Evolutionary conservation across 2,329 filamentous ascomycete genomes (phyloP), one percentile per base, ranked within the genome.

Genomic region (Pleoardoris graminearum): DNA sequence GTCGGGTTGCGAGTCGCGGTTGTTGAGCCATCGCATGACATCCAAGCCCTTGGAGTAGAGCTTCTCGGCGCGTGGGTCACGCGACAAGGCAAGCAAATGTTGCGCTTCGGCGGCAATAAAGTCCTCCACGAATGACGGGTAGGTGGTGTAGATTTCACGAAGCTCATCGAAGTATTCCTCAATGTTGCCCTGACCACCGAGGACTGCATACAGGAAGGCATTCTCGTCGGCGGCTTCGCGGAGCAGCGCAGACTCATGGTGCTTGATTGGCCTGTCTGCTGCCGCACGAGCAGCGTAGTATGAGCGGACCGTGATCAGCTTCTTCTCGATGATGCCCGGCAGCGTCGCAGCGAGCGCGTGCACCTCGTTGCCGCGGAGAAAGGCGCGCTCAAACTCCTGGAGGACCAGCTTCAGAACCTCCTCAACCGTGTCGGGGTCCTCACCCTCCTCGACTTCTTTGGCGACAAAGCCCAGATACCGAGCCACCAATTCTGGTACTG

Each of bases 91-190:
- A 71, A 93, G 91, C n/a, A 99, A 83, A 49, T 96, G 85, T 68
- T 95, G 88, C 12, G 94, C 92, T 7, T 91, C 87, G 21, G 86
- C 83, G 23, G 83, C 82, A 68, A 99, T 83, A 59, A 97, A 85
- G 60, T 95, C 91, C 62, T 90, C 88, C 4, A 97, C 85, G 62
- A 99, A 95, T 23, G 89, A 89, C 11, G 90, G 88, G 77, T 99
- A 99, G 54, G 92, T 96, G 66, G 82, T 86, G 79, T 93, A 93
- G 53, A 97, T 84, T 73, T 96, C 89, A 51, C 94, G 87, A 57
- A 99, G 84, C 79, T 99, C 94, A 63, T 99, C 93, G 68, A 99
- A 99, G 77, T 99, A 99, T 77, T 99, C 95, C 76, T 99, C 93
- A 59, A 99, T 97, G 76, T 99, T 99, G 65, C 94, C 94, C 75